Evolutionary conservation across 169 alveolate species (phyloP), one percentile per base, ranked within the genome.

Genomic region (Babesia ovata): DNA sequence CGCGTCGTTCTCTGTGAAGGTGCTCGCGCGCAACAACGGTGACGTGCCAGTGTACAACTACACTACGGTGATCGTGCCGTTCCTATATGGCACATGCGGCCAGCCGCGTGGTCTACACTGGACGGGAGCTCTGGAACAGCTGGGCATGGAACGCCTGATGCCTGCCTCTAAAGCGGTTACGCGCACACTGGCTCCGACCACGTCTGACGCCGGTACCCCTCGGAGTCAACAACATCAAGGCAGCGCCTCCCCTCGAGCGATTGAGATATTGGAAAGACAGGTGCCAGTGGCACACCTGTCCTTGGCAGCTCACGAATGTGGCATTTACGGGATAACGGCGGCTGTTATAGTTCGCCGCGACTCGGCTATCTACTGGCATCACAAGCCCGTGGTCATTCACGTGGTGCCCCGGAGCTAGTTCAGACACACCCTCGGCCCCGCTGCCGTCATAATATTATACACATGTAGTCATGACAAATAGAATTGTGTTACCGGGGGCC

Each of bases 101-200:
- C 22, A 28, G 10, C 69, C 70, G 10, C 8, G 21, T 10, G 76
- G 76, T 4, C 26, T 75, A 0, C 29, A 45, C 44, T 75, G 76
- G 76, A 54, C 70, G 17, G 85, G 85, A 0, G 22, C 76, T 1
- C 57, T 75, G 60, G 85, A 75, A 52, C 76, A 75, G 70, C 42
- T 75, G 42, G 85, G 85, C 4, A 2, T 24, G 39, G 16, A 62
- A 29, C 50, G 50, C 21, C 57, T 75, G 42, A 2, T 54, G 49
- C 76, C 76, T 17, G 39, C 39, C 39, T 2, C 39, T 33, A 2
- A 6, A 6, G 6, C 6, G 10, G 53, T 16, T n/a, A 63, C 26
- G 36, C 76, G 67, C 22, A 12, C 61, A 21, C 22, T 8, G 17
- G 45, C 66, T 4, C 48, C 16, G 44, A 17, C 33, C 39, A 14